Evolutionary conservation across 495 filamentous ascomycete genomes (phyloP).

Genomic region (Talaromyces thailandensis): DNA sequence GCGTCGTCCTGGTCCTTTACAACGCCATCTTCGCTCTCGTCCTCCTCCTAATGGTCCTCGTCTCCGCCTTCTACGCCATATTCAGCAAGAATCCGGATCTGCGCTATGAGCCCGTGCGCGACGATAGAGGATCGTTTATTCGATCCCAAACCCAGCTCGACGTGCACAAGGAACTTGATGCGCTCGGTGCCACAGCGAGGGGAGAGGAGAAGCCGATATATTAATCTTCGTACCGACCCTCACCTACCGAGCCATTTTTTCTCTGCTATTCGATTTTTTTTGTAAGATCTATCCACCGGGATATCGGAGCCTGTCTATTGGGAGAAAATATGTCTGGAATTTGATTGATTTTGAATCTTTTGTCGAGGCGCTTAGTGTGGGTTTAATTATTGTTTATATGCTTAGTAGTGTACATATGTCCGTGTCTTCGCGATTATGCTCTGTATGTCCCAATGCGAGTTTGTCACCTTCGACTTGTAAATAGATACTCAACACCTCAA

Average conservation of each 20-base stretch:
- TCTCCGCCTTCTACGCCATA: slow-evolving; percentile 63
- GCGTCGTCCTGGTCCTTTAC: slow-evolving; percentile 72
- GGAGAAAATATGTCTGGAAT: background rate
- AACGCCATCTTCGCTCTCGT: slow-evolving; percentile 75
- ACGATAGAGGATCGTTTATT: slow-evolving; percentile 73
- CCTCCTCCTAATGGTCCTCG: slow-evolving; percentile 66
- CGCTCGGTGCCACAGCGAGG: slow-evolving; percentile 83
- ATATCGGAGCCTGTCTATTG: background rate
- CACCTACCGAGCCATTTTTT: too few species aligned
- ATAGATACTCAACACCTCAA: background rate
- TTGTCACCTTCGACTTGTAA: too few species aligned
- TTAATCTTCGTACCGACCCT: background rate
- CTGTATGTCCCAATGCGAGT: too few species aligned
- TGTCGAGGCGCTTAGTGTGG: background rate
- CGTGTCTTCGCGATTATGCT: background rate
- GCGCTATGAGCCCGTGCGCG: slow-evolving; percentile 78
- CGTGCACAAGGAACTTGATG: slow-evolving; percentile 83
- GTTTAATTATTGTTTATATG: background rate
- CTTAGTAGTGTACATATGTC: background rate
- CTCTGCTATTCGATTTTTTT: too few species aligned
- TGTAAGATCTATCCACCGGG: background rate
- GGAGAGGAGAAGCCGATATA: slow-evolving; percentile 55
- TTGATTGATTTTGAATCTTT: background rate
- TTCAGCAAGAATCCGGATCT: slow-evolving; percentile 81
- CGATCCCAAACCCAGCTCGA: slow-evolving; percentile 72